phyloP scores from a whole-genome alignment of 164 flowering plant genomes.

The Pachysandra terminalis region DNA sequence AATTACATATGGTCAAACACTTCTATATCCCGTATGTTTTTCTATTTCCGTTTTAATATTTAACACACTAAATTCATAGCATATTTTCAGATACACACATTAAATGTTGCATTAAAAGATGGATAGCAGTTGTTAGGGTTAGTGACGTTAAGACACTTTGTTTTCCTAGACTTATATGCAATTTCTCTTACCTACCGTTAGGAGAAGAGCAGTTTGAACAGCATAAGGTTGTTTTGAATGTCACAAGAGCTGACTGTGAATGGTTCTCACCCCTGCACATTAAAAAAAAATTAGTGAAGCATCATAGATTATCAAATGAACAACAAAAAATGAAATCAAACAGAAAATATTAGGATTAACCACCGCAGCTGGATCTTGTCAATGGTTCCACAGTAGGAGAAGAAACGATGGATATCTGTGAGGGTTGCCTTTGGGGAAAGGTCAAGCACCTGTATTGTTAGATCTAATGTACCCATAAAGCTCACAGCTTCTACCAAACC shows the following conservation, averaged over 20 bases:
- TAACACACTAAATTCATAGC: too few species aligned
- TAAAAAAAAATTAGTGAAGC: too few species aligned
- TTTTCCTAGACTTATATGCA: not conserved
- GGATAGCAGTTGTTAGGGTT: too few species aligned
- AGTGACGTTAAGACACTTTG: too few species aligned
- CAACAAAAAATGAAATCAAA: not conserved
- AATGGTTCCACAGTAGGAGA: conserved; percentile 28
- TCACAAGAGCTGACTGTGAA: conserved; percentile 20
- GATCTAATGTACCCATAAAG: conserved; percentile 14
- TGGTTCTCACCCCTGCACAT: conserved; percentile 7
- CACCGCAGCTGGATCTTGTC: conserved; percentile 21
- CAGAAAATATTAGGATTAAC: conserved; percentile 1
- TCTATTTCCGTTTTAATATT: too few species aligned
- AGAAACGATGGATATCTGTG: conserved; percentile 27
- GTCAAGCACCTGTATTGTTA: conserved; percentile 28
- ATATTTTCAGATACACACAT: too few species aligned
- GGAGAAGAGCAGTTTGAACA: conserved; percentile 19
- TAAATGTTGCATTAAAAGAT: too few species aligned
- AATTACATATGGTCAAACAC: too few species aligned
- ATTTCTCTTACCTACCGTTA: conserved; percentile 14
- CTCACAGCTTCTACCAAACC: conserved; percentile 5
- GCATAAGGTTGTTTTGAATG: conserved; percentile 30
- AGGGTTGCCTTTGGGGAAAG: conserved; percentile 29
- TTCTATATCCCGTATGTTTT: too few species aligned
- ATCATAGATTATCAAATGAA: not conserved